Evolutionary conservation across 331 rosid species (phyloP).

Genomic region (Spiraea crenata): DNA sequence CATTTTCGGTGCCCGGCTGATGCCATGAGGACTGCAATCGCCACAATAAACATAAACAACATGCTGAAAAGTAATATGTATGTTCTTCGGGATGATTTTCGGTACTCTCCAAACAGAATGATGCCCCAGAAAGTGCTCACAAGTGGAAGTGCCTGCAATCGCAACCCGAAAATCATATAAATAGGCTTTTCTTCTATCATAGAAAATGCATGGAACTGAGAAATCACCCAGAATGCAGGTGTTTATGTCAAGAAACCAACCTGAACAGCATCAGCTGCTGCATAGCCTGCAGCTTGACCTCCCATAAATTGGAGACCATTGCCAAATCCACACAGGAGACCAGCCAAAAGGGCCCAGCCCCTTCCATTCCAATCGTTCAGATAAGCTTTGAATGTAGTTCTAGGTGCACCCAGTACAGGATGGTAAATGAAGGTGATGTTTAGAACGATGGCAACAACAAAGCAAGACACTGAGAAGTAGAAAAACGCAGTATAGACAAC

Average conservation of each 20-base stretch:
- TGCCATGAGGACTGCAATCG: slow-evolving; percentile 74
- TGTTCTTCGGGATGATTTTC: slow-evolving; percentile 73
- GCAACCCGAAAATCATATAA: neutral
- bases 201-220: neutral
- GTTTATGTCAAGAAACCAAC: slow-evolving; percentile 36
- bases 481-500: slow-evolving; percentile 82
- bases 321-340: slow-evolving; percentile 84
- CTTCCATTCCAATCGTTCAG: slow-evolving; percentile 79
- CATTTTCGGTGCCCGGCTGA: slow-evolving; percentile 73
- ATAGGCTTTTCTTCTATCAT: neutral
- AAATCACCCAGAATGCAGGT: neutral
- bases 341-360: slow-evolving; percentile 90
- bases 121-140: slow-evolving; percentile 97
- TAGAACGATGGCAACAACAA: slow-evolving; percentile 57
- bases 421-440: slow-evolving; percentile 72
- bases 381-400: slow-evolving; percentile 68
- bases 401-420: slow-evolving; percentile 64
- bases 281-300: slow-evolving; percentile 95
- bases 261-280: slow-evolving; percentile 97
- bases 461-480: slow-evolving; percentile 77
- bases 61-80: slow-evolving; percentile 55
- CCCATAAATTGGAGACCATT: slow-evolving; percentile 97
- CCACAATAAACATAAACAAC: slow-evolving; percentile 76
- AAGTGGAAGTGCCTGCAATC: slow-evolving; percentile 83
- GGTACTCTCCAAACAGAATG: slow-evolving; percentile 71